Percentiles rank a stretch among this genome's conserved stretches.
Conservation (phyloP, 2,329 filamentous ascomycete species). For the Phialemoniopsis sp. region DNA sequence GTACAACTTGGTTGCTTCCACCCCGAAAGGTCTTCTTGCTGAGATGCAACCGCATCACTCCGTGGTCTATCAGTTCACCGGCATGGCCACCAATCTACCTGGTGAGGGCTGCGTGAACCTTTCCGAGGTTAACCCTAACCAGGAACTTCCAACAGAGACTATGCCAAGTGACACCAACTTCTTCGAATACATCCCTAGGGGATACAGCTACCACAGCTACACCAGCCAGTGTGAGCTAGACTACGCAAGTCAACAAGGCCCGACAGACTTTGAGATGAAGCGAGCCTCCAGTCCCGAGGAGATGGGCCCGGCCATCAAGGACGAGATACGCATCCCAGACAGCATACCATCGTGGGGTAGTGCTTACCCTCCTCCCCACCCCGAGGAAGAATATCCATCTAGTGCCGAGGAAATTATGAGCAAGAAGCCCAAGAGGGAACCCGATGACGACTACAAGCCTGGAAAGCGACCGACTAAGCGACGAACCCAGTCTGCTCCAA, state of each 20-base stretch:
- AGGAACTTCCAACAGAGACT: slow-evolving; percentile 16
- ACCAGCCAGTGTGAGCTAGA: slow-evolving; percentile 15
- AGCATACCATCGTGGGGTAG: background rate
- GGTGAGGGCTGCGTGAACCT: slow-evolving; percentile 27
- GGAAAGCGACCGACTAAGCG: background rate
- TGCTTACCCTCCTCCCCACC: background rate
- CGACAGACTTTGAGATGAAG: slow-evolving; percentile 9
- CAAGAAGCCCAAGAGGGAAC: background rate
- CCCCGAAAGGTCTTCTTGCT: too few species aligned
- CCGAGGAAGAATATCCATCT: background rate
- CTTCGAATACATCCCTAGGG: slow-evolving; percentile 2
- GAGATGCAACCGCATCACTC: slow-evolving; percentile 9
- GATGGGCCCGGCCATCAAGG: slow-evolving; percentile 9
- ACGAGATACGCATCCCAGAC: slow-evolving; percentile 9
- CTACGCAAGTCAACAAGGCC: slow-evolving; percentile 7
- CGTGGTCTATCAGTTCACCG: slow-evolving; percentile 17
- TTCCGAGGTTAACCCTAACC: slow-evolving; percentile 23
- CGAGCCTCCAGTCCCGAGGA: slow-evolving; percentile 19
- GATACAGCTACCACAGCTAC: slow-evolving; percentile 27
- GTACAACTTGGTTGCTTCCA: slow-evolving; percentile 2
- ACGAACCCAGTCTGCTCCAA: too few species aligned
- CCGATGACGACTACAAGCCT: slow-evolving; percentile 1
- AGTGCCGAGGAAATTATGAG: background rate
- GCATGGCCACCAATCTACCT: slow-evolving; percentile 21
- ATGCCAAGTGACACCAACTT: too few species aligned